phyloP scores from a whole-genome alignment of 805 yeast genomes.

The Candida morakotiae region DNA sequence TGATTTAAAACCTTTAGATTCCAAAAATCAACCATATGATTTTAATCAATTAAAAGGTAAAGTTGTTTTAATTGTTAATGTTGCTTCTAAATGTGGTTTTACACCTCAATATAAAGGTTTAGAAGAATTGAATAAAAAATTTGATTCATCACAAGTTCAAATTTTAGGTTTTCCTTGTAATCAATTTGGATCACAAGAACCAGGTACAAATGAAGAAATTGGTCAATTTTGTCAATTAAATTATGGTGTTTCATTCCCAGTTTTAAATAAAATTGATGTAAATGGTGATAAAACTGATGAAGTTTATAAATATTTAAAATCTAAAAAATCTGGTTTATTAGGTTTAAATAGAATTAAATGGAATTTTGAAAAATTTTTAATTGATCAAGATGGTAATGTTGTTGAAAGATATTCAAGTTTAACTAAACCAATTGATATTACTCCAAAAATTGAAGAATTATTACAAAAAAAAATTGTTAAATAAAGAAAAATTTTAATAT shows the following conservation, averaged over 20 bases:
- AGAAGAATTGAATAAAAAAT: conserved; percentile 40
- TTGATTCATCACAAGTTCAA: conserved; percentile 28
- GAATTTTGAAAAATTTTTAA: conserved; percentile 43
- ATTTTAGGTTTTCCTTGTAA: conserved; percentile 44
- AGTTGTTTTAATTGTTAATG: conserved; percentile 44
- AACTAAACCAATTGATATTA: conserved; percentile 37
- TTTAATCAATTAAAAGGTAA: conserved; percentile 41
- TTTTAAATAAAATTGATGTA: conserved; percentile 81
- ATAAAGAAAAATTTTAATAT: no score
- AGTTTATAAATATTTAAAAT: conserved; percentile 73
- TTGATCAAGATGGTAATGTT: conserved; percentile 38
- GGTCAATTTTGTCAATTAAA: conserved; percentile 69
- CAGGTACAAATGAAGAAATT: conserved; percentile 52
- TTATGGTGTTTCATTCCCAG: conserved; percentile 90
- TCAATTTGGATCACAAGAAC: conserved; percentile 42
- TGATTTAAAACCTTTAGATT: conserved; percentile 37
- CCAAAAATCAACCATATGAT: conserved; percentile 33
- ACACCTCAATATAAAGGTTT: conserved; percentile 41
- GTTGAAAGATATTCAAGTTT: conserved; percentile 63
- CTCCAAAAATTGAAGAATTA: conserved; percentile 51
- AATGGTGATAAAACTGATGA: conserved; percentile 82
- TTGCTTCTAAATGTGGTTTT: conserved; percentile 42
- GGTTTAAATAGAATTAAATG: conserved; percentile 41
- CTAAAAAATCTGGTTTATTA: conserved; percentile 45
- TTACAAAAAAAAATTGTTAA: conserved; percentile 26